phyloP scores from a whole-genome alignment of 768 basidiomycete species.

The Rhizopogon vesiculosus region DNA sequence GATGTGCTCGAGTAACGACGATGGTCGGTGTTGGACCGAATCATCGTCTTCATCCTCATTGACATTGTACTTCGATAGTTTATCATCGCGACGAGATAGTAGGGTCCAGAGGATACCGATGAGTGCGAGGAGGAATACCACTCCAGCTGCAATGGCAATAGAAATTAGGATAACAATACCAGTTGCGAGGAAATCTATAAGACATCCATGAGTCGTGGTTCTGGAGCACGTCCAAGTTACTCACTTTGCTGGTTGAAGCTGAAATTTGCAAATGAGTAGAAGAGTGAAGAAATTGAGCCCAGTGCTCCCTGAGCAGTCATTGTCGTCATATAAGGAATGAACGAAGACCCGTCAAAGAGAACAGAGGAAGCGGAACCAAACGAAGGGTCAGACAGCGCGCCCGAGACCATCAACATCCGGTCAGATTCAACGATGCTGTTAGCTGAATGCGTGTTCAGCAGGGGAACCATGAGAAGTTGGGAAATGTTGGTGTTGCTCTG shows the following conservation, averaged over 20 bases:
- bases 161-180: constrained; percentile 96
- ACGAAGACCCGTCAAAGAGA: constrained; percentile 78
- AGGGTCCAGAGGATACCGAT: constrained; percentile 87
- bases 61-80: constrained; percentile 55
- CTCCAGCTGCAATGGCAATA: constrained; percentile 93
- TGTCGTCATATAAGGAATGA: constrained; percentile 81
- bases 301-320: constrained; percentile 58
- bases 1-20: constrained; percentile 85
- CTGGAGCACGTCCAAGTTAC: constrained; percentile 23
- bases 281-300: constrained; percentile 72
- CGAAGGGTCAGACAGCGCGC: constrained; percentile 59
- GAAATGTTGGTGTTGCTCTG: constrained; percentile 60
- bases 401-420: constrained; percentile 88
- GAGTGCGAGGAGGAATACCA: constrained; percentile 83
- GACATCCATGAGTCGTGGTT: constrained; percentile 7
- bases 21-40: constrained; percentile 74
- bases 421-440: constrained; percentile 76
- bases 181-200: constrained; percentile 76
- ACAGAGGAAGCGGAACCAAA: constrained; percentile 82
- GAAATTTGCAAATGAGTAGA: constrained; percentile 78
- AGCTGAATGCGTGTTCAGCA: constrained; percentile 67
- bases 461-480: constrained; percentile 87
- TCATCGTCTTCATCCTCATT: constrained; percentile 72
- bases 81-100: constrained; percentile 79
- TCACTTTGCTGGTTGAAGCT: constrained; percentile 68